These are phyloP conservation scores for Eragrostis curvula DNA, from an alignment of 176 grass and related monocot genomes.

Conservation along the genomic window DNA sequence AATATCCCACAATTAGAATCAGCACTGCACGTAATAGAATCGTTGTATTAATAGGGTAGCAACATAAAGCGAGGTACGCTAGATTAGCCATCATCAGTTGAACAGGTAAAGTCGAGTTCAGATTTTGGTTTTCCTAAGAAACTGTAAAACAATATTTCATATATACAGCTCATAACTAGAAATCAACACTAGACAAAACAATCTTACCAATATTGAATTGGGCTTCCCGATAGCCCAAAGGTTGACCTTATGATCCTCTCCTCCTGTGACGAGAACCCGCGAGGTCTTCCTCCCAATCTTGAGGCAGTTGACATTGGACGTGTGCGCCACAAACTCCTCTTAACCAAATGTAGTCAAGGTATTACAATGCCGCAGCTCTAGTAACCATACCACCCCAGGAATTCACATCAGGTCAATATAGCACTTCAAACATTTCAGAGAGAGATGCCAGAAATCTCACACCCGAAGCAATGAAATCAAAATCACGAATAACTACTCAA, in stretches of 20 bases:
- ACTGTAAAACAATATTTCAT: not conserved
- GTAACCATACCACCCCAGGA: conserved; percentile 8
- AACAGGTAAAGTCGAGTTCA: too few species aligned
- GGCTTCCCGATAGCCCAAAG: conserved; percentile 97
- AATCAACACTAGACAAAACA: conserved; percentile 12
- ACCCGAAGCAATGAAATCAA: not conserved
- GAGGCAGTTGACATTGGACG: conserved; percentile 98
- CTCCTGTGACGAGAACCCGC: conserved; percentile 90
- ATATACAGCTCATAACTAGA: not conserved
- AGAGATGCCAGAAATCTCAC: not conserved
- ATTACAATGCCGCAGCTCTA: conserved; percentile 33
- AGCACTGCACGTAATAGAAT: not conserved
- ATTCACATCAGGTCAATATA: not conserved
- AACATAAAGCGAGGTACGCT: too few species aligned
- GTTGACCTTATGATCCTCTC: conserved; percentile 96
- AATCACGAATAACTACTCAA: not conserved
- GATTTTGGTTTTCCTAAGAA: not conserved
- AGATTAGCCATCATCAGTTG: too few species aligned
- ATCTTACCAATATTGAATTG: conserved; percentile 87
- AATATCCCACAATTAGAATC: not conserved
- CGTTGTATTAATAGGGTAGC: too few species aligned
- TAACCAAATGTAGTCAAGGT: conserved; percentile 61
- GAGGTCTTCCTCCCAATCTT: conserved; percentile 96
- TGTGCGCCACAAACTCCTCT: conserved; percentile 99
- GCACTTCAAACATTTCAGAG: not conserved